These are phyloP conservation scores for Saitoella complicata DNA, from an alignment of 805 yeast genomes.

Conservation along the genomic window DNA sequence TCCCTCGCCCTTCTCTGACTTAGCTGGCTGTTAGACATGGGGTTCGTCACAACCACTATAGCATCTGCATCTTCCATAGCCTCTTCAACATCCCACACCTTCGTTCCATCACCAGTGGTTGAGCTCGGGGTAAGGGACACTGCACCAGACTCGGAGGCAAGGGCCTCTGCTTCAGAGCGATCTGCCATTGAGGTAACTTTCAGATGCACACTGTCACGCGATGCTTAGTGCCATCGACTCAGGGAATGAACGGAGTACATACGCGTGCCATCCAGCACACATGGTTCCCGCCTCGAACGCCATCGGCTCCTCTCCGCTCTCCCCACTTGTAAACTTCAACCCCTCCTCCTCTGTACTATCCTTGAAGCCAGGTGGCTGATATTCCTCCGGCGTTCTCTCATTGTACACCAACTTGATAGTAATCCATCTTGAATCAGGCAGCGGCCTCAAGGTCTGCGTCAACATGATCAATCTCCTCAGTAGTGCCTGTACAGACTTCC, in stretches of 20 bases:
- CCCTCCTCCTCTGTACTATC: conserved; percentile 22
- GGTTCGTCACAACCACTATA: too few relatives aligned
- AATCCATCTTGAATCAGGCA: conserved; percentile 29
- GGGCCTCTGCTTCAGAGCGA: not conserved
- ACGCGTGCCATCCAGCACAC: conserved; percentile 12
- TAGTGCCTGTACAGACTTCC: conserved; percentile 31
- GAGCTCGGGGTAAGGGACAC: not conserved
- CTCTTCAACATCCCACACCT: not conserved
- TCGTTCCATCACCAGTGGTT: not conserved
- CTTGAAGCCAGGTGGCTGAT: conserved; percentile 34
- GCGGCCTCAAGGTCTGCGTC: conserved; percentile 37
- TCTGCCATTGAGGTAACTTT: conserved; percentile 4
- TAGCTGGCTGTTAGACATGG: too few relatives aligned
- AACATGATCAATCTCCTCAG: conserved; percentile 36
- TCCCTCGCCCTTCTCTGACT: too few relatives aligned
- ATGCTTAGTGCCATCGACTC: not conserved
- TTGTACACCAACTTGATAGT: conserved; percentile 35
- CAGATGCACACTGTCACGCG: conserved; percentile 5
- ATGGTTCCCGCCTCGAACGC: conserved; percentile 8
- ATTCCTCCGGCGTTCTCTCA: conserved; percentile 30
- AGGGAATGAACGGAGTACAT: not conserved
- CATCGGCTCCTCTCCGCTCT: conserved; percentile 2
- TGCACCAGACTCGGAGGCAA: not conserved
- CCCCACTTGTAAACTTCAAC: conserved; percentile 5
- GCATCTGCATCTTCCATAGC: not conserved